Evolutionary conservation across 1,284 basidiomycete species (phyloP).

Genomic region (Gymnopus androsaceus): DNA sequence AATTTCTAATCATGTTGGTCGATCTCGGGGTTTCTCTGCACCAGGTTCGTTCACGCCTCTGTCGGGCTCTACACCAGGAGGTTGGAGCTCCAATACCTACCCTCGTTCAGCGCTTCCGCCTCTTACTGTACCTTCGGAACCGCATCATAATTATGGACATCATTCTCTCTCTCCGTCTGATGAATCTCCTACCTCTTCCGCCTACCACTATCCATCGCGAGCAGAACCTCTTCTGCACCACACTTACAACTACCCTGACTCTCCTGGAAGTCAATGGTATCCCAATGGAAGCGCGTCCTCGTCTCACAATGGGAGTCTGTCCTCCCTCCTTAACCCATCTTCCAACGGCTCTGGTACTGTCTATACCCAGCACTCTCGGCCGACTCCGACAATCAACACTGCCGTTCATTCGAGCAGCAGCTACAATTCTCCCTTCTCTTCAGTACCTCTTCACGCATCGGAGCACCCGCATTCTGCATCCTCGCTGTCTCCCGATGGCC

Average conservation of each 20-base stretch:
- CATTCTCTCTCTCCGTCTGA: slow-evolving; percentile 68
- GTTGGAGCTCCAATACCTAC: slow-evolving; percentile 62
- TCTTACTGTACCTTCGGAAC: slow-evolving; percentile 76
- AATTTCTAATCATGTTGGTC: slow-evolving; percentile 44
- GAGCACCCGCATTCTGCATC: slow-evolving; percentile 62
- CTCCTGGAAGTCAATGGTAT: slow-evolving; percentile 31
- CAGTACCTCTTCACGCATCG: slow-evolving; percentile 57
- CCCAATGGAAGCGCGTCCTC: slow-evolving; percentile 59
- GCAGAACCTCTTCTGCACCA: slow-evolving; percentile 26
- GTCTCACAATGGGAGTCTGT: slow-evolving; percentile 70
- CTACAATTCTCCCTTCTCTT: slow-evolving; percentile 66
- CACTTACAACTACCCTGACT: slow-evolving; percentile 11
- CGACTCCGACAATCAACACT: slow-evolving; percentile 66
- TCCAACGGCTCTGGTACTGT: slow-evolving; percentile 33
- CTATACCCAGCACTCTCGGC: slow-evolving; percentile 48
- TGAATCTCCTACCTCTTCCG: slow-evolving; percentile 59
- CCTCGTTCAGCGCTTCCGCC: slow-evolving; percentile 72
- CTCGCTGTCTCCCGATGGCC: slow-evolving; percentile 76
- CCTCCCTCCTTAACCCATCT: slow-evolving; percentile 75
- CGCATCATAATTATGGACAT: slow-evolving; percentile 60
- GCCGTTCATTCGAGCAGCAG: slow-evolving; percentile 31
- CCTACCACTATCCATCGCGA: slow-evolving; percentile 57
- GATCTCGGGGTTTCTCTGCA: slow-evolving; percentile 77
- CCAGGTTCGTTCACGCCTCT: slow-evolving; percentile 75
- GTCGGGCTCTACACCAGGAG: slow-evolving; percentile 44